These are phyloP conservation scores for Colletotrichum spinosum DNA, from an alignment of 2,329 filamentous ascomycete species.

Conservation along the genomic window DNA sequence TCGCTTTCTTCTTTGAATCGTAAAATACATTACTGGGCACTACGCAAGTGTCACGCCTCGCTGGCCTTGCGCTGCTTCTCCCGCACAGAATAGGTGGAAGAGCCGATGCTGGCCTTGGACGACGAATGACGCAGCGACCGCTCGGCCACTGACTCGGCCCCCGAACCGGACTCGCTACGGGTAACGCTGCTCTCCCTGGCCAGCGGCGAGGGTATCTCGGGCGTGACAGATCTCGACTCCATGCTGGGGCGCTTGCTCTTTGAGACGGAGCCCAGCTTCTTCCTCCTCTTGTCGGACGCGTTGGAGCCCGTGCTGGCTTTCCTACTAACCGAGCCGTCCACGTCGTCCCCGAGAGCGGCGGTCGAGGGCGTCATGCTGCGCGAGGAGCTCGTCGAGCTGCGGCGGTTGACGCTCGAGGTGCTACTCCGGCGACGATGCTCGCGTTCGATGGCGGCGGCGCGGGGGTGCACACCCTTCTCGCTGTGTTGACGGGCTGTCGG, in stretches of 20 bases:
- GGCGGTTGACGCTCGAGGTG: constrained; percentile 57
- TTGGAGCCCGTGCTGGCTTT: constrained; percentile 61
- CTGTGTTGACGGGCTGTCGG: constrained; percentile 47
- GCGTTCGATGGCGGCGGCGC: constrained; percentile 56
- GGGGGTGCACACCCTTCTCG: constrained; percentile 55
- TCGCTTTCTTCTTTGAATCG: constrained; percentile 25
- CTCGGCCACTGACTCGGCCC: constrained; percentile 24
- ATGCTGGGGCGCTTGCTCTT: constrained; percentile 57
- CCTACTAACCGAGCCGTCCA: constrained; percentile 52
- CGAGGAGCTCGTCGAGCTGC: constrained; percentile 63
- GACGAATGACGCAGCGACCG: constrained; percentile 34
- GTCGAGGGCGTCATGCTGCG: constrained; percentile 61
- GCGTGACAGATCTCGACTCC: constrained; percentile 66
- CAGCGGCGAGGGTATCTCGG: constrained; percentile 66
- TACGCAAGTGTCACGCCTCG: constrained; percentile 16
- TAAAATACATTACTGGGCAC: constrained; percentile 22
- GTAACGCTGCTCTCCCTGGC: constrained; percentile 59
- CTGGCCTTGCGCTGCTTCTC: constrained; percentile 31
- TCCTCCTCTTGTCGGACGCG: constrained; percentile 63
- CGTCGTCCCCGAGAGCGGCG: constrained; percentile 41
- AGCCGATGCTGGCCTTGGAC: constrained; percentile 31
- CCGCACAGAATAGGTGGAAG: constrained; percentile 24
- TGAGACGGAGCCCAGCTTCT: constrained; percentile 54
- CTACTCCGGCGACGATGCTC: constrained; percentile 61
- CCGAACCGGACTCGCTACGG: constrained; percentile 31